Evolutionary conservation across 108 stramenopile species (phyloP).

Genomic region (Aurantiochytrium sp.): DNA sequence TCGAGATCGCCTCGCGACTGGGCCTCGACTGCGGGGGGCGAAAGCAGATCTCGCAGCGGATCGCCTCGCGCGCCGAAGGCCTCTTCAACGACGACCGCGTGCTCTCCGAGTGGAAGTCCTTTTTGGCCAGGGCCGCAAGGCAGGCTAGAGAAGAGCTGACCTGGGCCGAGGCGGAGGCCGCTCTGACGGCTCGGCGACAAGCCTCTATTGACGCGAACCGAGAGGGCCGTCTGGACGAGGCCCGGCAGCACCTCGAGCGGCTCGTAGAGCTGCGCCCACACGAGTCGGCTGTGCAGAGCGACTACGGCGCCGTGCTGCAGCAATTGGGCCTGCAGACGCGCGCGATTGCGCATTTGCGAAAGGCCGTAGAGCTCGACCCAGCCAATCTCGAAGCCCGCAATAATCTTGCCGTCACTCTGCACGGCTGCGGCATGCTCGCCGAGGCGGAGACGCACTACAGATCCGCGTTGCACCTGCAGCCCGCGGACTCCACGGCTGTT

Average conservation of each 20-base stretch:
- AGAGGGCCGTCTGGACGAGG: neutral
- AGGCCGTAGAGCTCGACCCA: neutral
- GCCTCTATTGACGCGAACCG: too few relatives aligned
- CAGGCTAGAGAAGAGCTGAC: neutral
- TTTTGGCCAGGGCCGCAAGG: neutral
- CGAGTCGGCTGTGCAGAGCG: neutral
- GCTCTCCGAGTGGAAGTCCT: slow-evolving; percentile 32
- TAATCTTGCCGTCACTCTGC: neutral
- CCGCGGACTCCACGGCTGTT: neutral
- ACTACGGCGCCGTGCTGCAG: slow-evolving; percentile 24
- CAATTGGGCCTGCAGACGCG: neutral
- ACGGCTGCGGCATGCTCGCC: neutral
- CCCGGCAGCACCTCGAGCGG: neutral
- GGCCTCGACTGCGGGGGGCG: neutral
- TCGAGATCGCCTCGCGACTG: slow-evolving; percentile 34
- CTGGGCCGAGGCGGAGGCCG: too few relatives aligned
- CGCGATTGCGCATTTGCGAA: neutral
- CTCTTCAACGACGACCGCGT: slow-evolving; percentile 37
- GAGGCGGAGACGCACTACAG: neutral
- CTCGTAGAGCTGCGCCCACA: neutral
- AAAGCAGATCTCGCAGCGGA: too few relatives aligned
- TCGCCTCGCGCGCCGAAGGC: neutral
- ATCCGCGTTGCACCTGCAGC: neutral
- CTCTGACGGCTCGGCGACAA: too few relatives aligned
- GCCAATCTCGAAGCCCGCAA: neutral